Evolutionary conservation across 139 green algal genomes (phyloP), one percentile per base, ranked within the genome.

Genomic region (Eudorina sp.): DNA sequence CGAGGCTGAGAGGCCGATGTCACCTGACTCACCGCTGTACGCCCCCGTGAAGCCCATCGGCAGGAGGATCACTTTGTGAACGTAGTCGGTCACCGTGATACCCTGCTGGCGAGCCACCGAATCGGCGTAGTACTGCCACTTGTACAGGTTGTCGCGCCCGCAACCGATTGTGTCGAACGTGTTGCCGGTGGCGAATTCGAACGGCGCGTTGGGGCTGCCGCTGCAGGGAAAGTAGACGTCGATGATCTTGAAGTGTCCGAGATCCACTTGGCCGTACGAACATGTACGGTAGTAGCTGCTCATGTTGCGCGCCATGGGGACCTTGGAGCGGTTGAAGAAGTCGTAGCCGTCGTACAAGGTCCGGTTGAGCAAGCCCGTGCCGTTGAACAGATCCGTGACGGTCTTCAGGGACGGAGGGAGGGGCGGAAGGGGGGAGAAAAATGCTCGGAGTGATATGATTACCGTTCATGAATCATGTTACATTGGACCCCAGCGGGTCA

Each of bases 101-200:
- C 70, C 70, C 29, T 41, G 29, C 70, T 79, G 7, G 2, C 14
- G 23, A 21, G 13, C 25, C 19, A 41, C 70, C 31, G 27, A 48
- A 0, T 79, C 27, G 40, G 6, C 16, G 9, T 79, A 79, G 19
- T 79, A 34, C 70, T 79, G 70, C 70, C 70, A 79, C 40, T 79
- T 79, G 21, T 27, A 6, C 7, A 55, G 25, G 70, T 55, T 79
- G 41, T 48, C 23, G 25, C 34, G 8, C 18, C 19, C 21, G 27
- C 70, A 79, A 6, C 19, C 18, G 38, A 7, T 25, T 1, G 70
- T 79, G 38, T 53, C 25, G 41, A 79, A 79, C 7, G 1, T 53
- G 16, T 79, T 55, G 70, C 70, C 70, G 40, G 27, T 19, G 16
- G 40, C 21, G 21, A 58, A 79, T 1, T 40, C 55, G 41, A 58